Percentiles rank a stretch among this genome's conserved stretches.
phyloP scores from a whole-genome alignment of 2,329 filamentous ascomycete species.

The Phyllachora maydis region DNA sequence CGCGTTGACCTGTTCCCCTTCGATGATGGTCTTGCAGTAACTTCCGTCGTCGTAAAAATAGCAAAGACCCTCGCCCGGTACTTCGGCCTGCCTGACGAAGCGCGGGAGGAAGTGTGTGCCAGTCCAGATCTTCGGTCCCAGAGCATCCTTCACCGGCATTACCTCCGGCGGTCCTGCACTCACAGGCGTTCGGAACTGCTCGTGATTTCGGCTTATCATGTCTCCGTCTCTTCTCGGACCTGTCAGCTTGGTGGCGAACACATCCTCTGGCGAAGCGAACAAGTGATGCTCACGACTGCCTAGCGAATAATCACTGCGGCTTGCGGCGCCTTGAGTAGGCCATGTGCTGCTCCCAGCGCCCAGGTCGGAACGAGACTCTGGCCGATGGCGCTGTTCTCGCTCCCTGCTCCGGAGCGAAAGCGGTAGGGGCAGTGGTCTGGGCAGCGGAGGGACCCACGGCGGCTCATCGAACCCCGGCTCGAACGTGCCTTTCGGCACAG shows the following conservation, averaged over 20 bases:
- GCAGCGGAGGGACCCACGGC: constrained; percentile 12
- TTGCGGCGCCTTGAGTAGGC: constrained; percentile 17
- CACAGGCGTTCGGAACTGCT: constrained; percentile 10
- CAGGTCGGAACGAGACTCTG: constrained; percentile 15
- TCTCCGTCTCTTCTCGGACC: constrained; percentile 12
- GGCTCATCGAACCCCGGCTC: constrained; percentile 23
- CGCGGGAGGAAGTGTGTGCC: constrained; percentile 46
- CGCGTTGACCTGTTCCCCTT: constrained; percentile 72
- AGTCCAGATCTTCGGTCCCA: constrained; percentile 50
- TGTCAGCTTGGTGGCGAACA: constrained; percentile 16
- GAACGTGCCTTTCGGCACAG: constrained; percentile 24
- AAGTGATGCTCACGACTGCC: constrained; percentile 18
- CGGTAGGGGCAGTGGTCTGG: constrained; percentile 17
- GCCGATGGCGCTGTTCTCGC: constrained; percentile 13
- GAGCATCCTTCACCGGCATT: constrained; percentile 30
- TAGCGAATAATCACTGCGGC: constrained; percentile 17
- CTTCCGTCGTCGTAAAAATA: constrained; percentile 76
- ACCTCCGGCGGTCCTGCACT: constrained; percentile 17
- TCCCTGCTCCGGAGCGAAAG: constrained; percentile 23
- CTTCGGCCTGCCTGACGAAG: constrained; percentile 40
- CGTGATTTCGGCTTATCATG: constrained; percentile 6
- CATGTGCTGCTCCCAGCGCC: constrained; percentile 15
- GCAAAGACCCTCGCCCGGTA: constrained; percentile 61
- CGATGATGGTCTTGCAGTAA: constrained; percentile 64
- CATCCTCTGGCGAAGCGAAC: constrained; percentile 13